Percentiles rank a stretch among this genome's conserved stretches.
These are phyloP conservation scores for Pyrenophora tritici-repentis DNA, from an alignment of 2,329 filamentous ascomycete species.

Conservation along the genomic window DNA sequence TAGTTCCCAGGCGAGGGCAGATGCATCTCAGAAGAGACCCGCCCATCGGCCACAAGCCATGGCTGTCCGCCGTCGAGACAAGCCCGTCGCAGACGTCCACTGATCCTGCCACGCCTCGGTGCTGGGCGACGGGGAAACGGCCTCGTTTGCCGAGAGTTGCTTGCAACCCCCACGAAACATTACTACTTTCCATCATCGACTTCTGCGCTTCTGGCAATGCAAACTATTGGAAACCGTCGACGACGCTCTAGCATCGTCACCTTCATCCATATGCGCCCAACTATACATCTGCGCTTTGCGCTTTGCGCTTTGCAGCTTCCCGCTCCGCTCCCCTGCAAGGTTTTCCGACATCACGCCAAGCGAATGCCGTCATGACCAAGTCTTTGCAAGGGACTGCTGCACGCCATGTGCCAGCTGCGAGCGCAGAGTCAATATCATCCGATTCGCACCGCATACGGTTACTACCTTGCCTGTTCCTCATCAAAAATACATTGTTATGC, in stretches of 20 bases:
- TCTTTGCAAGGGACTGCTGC: constrained; percentile 22
- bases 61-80: constrained; percentile 6
- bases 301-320: constrained; percentile 19
- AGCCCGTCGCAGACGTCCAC: too few species aligned
- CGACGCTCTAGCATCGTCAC: neutral
- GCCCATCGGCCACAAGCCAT: constrained; percentile 5
- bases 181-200: neutral
- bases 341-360: constrained; percentile 39
- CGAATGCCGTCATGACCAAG: constrained; percentile 26
- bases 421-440: constrained; percentile 26
- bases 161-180: constrained; percentile 12
- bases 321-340: constrained; percentile 20
- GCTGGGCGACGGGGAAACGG: constrained; percentile 9
- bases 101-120: constrained; percentile 6
- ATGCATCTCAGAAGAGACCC: constrained; percentile 12
- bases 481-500: constrained; percentile 11
- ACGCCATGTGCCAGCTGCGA: constrained; percentile 24
- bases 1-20: neutral
- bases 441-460: constrained; percentile 24
- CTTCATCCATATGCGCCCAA: constrained; percentile 3
- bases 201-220: too few species aligned
- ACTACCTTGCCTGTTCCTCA: constrained; percentile 24
- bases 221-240: neutral
- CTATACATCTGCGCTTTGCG: constrained; percentile 8
- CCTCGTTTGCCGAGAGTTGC: neutral